phyloP scores from a whole-genome alignment of 176 grass and related monocot genomes.

The Canna indica region DNA sequence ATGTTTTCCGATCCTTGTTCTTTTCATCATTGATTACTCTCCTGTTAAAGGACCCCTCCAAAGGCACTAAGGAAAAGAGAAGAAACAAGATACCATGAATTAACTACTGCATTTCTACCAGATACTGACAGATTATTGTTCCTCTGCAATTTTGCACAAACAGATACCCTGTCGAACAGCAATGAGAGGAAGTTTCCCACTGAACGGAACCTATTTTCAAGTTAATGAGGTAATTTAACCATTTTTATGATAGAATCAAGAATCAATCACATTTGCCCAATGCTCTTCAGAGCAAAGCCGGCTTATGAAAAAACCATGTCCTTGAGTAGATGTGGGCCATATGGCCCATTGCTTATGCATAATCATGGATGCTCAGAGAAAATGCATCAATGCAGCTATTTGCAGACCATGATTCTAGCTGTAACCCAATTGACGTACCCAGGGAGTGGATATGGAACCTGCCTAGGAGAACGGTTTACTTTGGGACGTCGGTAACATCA shows the following conservation, averaged over 20 bases:
- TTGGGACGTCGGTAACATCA: conserved; percentile 59
- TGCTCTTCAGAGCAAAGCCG: neutral
- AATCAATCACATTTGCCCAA: neutral
- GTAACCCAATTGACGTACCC: conserved; percentile 49
- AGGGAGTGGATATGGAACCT: conserved; percentile 74
- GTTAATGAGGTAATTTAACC: conserved; percentile 48
- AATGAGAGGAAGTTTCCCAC: conserved; percentile 82
- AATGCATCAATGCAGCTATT: conserved; percentile 47
- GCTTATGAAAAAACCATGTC: neutral
- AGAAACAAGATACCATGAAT: neutral
- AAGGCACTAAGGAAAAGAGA: neutral
- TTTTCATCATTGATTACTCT: neutral
- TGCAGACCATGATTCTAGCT: conserved; percentile 64
- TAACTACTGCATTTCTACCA: neutral
- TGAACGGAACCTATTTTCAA: conserved; percentile 85
- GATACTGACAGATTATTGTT: neutral
- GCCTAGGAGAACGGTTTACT: conserved; percentile 68
- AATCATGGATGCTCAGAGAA: neutral
- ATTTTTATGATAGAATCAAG: neutral
- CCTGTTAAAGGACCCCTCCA: neutral
- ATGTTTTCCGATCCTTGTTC: conserved; percentile 1
- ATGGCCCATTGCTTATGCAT: neutral
- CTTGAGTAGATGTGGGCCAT: neutral
- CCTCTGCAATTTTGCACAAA: conserved; percentile 9
- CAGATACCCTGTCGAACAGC: conserved; percentile 85